phyloP scores from a whole-genome alignment of 2,329 filamentous ascomycete species.

The Calonectria multiphialidica region DNA sequence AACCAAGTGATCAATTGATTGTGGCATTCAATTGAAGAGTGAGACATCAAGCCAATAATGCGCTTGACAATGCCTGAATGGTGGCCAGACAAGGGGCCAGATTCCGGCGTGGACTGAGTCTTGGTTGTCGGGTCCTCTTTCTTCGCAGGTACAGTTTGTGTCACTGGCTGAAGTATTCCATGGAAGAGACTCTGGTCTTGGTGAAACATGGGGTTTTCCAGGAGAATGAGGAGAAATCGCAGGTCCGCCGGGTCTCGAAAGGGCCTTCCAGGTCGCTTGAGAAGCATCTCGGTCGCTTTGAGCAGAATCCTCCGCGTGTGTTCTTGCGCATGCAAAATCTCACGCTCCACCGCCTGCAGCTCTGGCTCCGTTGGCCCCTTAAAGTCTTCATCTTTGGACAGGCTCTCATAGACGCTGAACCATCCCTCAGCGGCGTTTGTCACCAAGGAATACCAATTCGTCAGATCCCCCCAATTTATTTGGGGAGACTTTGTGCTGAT shows the following conservation, averaged over 20 bases:
- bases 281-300: conserved; percentile 81
- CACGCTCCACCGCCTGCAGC: conserved; percentile 59
- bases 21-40: conserved; percentile 81
- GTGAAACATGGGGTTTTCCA: conserved; percentile 83
- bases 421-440: conserved; percentile 77
- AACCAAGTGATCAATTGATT: conserved; percentile 84
- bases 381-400: conserved; percentile 49
- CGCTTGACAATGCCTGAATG: conserved; percentile 90
- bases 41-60: conserved; percentile 83
- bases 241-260: conserved; percentile 77
- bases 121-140: conserved; percentile 33
- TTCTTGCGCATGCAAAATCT: conserved; percentile 69
- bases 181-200: conserved; percentile 53
- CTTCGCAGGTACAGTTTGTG: conserved; percentile 3
- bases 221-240: conserved; percentile 81
- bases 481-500: conserved; percentile 64
- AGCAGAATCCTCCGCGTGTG: conserved; percentile 78
- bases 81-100: conserved; percentile 67
- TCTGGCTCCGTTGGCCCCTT: conserved; percentile 50
- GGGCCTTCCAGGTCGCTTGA: conserved; percentile 82
- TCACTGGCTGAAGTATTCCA: conserved; percentile 53
- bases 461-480: conserved; percentile 80
- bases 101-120: conserved; percentile 42
- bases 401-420: conserved; percentile 69
- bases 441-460: conserved; percentile 80